These are phyloP conservation scores for Hirschfeldia incana DNA, from an alignment of 345 rosid species.

Conservation along the genomic window DNA sequence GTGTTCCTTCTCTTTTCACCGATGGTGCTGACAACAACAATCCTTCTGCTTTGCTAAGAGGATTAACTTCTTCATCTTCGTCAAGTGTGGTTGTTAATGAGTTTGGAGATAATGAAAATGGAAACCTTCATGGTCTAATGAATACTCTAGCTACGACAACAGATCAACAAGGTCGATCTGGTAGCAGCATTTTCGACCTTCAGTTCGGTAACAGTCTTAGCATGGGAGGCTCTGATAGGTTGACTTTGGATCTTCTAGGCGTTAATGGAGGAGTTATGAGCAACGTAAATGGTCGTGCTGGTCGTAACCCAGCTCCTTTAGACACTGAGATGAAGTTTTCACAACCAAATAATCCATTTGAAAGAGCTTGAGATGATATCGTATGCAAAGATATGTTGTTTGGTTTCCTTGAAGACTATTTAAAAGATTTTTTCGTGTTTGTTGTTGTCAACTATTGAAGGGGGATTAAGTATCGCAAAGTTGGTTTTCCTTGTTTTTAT, in stretches of 20 bases:
- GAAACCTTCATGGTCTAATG: slow-evolving; percentile 66
- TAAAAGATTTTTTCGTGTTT: slow-evolving; percentile 20
- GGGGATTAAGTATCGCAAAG: background rate
- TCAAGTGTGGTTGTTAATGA: slow-evolving; percentile 31
- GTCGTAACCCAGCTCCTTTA: slow-evolving; percentile 26
- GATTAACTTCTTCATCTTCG: slow-evolving; percentile 49
- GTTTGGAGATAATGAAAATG: slow-evolving; percentile 42
- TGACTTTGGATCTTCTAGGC: slow-evolving; percentile 76
- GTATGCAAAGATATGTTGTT: background rate
- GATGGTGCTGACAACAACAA: slow-evolving; percentile 53
- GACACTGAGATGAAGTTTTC: slow-evolving; percentile 31
- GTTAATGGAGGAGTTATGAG: slow-evolving; percentile 60
- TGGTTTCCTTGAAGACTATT: slow-evolving; percentile 7
- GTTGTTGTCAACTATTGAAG: background rate
- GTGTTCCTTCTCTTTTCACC: slow-evolving; percentile 63
- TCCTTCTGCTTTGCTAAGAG: slow-evolving; percentile 56
- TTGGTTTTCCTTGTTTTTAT: background rate
- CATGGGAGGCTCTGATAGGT: slow-evolving; percentile 48
- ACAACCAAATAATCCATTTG: slow-evolving; percentile 35
- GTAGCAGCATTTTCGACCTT: slow-evolving; percentile 37
- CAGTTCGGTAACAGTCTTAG: slow-evolving; percentile 26
- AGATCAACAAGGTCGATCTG: slow-evolving; percentile 30
- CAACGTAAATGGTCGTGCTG: slow-evolving; percentile 33
- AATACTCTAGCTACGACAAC: slow-evolving; percentile 47
- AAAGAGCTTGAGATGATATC: slow-evolving; percentile 29